These are phyloP conservation scores for Chrysanthemum seticuspe DNA, from an alignment of 129 eudicot species.

Conservation along the genomic window DNA sequence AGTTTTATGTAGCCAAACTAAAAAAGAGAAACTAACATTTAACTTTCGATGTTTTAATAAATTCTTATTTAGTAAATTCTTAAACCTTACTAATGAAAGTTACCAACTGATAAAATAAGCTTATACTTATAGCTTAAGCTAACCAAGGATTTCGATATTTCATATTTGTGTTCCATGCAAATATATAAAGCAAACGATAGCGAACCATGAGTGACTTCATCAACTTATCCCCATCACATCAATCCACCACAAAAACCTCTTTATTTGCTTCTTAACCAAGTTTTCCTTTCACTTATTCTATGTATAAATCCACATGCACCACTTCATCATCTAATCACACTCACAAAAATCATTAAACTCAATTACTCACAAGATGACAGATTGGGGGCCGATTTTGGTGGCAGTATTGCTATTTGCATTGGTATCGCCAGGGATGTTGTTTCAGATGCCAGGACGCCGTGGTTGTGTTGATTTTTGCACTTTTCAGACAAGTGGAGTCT, in stretches of 20 bases:
- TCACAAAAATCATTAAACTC: no score
- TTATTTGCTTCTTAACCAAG: constrained; percentile 29
- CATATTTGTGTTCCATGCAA: not conserved
- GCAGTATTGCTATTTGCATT: constrained; percentile 37
- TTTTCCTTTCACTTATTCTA: not conserved
- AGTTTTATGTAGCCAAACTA: no score
- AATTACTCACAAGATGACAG: not conserved
- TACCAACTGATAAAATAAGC: no score
- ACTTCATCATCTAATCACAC: no score
- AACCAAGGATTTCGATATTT: no score
- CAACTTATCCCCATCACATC: constrained; percentile 10
- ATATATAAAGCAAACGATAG: not conserved
- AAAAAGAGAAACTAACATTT: no score
- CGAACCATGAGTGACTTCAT: constrained; percentile 17
- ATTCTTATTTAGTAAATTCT: no score
- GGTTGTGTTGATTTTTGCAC: constrained; percentile 44
- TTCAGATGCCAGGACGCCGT: constrained; percentile 50
- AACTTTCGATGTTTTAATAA: no score
- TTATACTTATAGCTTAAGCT: no score
- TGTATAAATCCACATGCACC: no score
- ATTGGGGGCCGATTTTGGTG: constrained; percentile 1
- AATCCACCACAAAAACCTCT: not conserved
- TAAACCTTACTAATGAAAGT: no score
- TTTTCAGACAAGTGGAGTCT: constrained; percentile 46
- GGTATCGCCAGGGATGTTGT: constrained; percentile 45